These are phyloP conservation scores for Pichia nakasei DNA, from an alignment of 805 yeast genomes.

Conservation along the genomic window DNA sequence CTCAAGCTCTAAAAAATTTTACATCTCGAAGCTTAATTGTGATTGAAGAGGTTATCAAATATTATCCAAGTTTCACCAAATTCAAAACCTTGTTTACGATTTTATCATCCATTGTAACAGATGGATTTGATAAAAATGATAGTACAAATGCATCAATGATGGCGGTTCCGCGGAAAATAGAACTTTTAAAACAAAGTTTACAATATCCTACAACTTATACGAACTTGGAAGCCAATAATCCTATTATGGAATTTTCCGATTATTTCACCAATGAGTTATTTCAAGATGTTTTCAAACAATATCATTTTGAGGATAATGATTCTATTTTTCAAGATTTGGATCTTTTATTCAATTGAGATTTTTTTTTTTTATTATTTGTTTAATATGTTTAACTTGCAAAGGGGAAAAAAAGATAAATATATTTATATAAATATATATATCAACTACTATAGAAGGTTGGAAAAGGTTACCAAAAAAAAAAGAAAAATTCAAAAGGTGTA, in stretches of 20 bases:
- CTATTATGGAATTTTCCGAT: slow-evolving; percentile 12
- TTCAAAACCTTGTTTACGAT: slow-evolving; percentile 14
- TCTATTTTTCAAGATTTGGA: not conserved
- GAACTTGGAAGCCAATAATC: not conserved
- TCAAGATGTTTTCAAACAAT: slow-evolving; percentile 17
- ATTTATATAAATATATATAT: too few relatives aligned
- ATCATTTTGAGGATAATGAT: slow-evolving; percentile 14
- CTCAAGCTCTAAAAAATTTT: slow-evolving; percentile 11
- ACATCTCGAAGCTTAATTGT: slow-evolving; percentile 10
- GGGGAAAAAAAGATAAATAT: too few relatives aligned
- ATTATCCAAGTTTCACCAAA: slow-evolving; percentile 13
- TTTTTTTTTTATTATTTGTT: too few relatives aligned
- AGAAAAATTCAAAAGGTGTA: slow-evolving; percentile 25
- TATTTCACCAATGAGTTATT: slow-evolving; percentile 21
- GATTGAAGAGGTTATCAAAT: slow-evolving; percentile 14
- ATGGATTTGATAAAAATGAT: slow-evolving; percentile 7
- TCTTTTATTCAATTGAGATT: not conserved
- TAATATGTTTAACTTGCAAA: too few relatives aligned
- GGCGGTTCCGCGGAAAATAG: not conserved
- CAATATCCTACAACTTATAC: not conserved
- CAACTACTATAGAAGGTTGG: too few relatives aligned
- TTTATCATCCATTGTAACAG: slow-evolving; percentile 15
- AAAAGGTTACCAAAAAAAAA: not conserved
- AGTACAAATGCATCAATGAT: not conserved
- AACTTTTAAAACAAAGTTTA: not conserved